These are phyloP conservation scores for Trypanosoma theileri DNA, from an alignment of 208 protist species.

Conservation along the genomic window DNA sequence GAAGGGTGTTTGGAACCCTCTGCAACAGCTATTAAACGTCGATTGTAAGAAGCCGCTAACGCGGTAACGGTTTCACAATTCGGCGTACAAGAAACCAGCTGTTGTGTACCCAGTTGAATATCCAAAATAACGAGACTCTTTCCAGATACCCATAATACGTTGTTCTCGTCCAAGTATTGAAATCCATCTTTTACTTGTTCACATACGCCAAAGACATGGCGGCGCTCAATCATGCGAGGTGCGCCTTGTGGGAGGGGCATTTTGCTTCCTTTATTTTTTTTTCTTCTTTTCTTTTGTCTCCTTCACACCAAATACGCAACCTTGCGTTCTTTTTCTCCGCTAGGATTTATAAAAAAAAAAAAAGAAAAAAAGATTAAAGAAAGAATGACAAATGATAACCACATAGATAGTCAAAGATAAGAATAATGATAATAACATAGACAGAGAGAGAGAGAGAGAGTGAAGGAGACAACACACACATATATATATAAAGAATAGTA, in stretches of 20 bases:
- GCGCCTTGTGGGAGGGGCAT: constrained; percentile 16
- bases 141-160: constrained; percentile 91
- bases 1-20: constrained; percentile 82
- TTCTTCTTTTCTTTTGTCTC: constrained; percentile 14
- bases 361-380: constrained; percentile 4
- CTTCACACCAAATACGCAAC: background rate
- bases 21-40: constrained; percentile 92
- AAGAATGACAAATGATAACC: background rate
- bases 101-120: constrained; percentile 88
- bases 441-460: constrained; percentile 13
- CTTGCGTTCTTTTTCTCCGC: background rate
- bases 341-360: constrained; percentile 17
- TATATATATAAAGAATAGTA: background rate
- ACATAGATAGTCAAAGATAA: no score
- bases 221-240: constrained; percentile 75
- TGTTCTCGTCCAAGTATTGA: constrained; percentile 93
- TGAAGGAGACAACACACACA: constrained; percentile 19
- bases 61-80: constrained; percentile 89
- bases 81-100: constrained; percentile 87
- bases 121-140: constrained; percentile 92
- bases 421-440: background rate
- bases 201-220: constrained; percentile 93
- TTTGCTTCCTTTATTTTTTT: constrained; percentile 15
- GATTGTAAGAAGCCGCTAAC: constrained; percentile 88
- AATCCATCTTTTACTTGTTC: constrained; percentile 92